Conservation (phyloP, 1,139 yeast species). For the Taiozyma onychis region DNA sequence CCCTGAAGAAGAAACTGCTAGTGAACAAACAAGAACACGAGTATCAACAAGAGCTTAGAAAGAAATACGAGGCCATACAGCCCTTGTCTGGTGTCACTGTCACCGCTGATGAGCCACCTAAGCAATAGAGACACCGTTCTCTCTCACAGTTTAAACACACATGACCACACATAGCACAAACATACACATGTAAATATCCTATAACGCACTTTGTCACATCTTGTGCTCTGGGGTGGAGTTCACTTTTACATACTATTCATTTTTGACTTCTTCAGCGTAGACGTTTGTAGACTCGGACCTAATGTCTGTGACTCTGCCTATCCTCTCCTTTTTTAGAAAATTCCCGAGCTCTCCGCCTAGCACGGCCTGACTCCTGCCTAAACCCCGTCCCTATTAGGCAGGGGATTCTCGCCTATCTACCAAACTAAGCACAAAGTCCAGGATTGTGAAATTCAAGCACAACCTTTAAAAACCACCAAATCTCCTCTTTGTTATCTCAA, state of each 20-base stretch:
- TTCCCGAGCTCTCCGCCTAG: background rate
- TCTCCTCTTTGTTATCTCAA: background rate
- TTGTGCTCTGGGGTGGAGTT: background rate
- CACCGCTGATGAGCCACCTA: slow-evolving; percentile 17
- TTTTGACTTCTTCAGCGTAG: background rate
- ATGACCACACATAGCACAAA: background rate
- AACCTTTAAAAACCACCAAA: background rate
- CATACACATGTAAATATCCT: background rate
- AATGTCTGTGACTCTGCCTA: background rate
- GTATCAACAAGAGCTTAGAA: slow-evolving; percentile 61
- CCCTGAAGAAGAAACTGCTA: slow-evolving; percentile 30
- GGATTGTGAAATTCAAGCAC: background rate
- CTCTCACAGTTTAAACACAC: too few relatives aligned
- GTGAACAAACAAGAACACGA: slow-evolving; percentile 71
- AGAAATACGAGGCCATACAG: slow-evolving; percentile 59
- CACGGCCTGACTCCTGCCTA: background rate
- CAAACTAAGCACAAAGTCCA: background rate
- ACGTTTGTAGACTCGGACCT: background rate
- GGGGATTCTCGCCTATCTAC: background rate
- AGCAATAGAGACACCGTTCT: background rate
- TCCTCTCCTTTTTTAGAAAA: background rate
- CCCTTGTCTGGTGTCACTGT: slow-evolving; percentile 49
- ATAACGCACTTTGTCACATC: background rate
- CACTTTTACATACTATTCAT: background rate
- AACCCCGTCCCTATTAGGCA: background rate